These are phyloP conservation scores for Tolypocladium endophyticum DNA, from an alignment of 2,329 filamentous ascomycete genomes.

Conservation along the genomic window DNA sequence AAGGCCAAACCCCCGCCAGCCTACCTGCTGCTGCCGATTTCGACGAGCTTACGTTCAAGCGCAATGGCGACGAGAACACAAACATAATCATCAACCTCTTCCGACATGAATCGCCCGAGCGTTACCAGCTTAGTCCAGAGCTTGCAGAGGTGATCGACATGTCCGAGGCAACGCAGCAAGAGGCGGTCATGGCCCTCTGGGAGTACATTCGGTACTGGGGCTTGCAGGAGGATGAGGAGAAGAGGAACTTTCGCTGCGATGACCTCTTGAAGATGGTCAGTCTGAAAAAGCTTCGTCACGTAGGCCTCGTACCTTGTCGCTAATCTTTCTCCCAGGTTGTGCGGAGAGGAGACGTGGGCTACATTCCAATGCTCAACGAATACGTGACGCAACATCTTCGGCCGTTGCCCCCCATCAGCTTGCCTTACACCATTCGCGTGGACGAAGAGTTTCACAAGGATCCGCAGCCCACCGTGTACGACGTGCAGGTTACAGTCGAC, in stretches of 20 bases:
- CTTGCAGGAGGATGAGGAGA: slow-evolving; percentile 90
- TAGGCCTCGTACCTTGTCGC: not conserved
- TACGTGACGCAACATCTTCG: slow-evolving; percentile 70
- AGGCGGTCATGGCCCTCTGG: slow-evolving; percentile 86
- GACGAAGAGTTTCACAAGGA: slow-evolving; percentile 72
- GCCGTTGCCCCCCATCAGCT: slow-evolving; percentile 68
- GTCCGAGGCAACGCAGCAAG: slow-evolving; percentile 75
- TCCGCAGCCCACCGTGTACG: slow-evolving; percentile 75
- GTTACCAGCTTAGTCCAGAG: slow-evolving; percentile 67
- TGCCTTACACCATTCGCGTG: slow-evolving; percentile 88
- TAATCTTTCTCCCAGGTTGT: slow-evolving; percentile 48
- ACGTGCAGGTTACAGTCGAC: slow-evolving; percentile 74
- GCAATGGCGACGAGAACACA: slow-evolving; percentile 82
- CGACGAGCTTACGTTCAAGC: slow-evolving; percentile 83
- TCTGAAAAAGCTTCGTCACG: not conserved
- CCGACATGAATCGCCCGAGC: slow-evolving; percentile 76
- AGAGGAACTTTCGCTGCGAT: slow-evolving; percentile 85
- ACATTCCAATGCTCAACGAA: slow-evolving; percentile 77
- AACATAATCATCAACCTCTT: slow-evolving; percentile 84
- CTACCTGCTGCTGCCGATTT: slow-evolving; percentile 62
- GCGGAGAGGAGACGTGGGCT: slow-evolving; percentile 62
- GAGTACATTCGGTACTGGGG: slow-evolving; percentile 83
- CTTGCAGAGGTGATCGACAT: slow-evolving; percentile 80
- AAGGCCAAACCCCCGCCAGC: slow-evolving; percentile 29
- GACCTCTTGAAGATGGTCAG: slow-evolving; percentile 66